Evolutionary conservation across 805 yeast genomes (phyloP), one percentile per base, ranked within the genome.

Genomic region (Saturnispora quitensis): DNA sequence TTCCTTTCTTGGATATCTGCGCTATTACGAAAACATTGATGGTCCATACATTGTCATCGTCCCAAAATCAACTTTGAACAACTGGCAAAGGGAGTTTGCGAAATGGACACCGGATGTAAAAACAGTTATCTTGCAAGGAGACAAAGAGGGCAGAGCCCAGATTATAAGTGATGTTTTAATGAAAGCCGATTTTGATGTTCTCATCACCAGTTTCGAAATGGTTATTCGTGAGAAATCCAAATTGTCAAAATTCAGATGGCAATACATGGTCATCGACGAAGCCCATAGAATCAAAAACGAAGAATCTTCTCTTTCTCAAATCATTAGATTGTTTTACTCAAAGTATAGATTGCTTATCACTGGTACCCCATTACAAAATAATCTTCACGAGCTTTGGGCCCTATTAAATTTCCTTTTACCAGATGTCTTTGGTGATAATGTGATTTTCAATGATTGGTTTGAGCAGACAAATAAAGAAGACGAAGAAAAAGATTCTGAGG

Each of bases 221-320:
- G 86, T 86, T 27, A 85, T 86, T 50, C 76, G 80, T 59, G 93
- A 86, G 63, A 86, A 86, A 62, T 68, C 89, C 0, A 68, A 80
- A 1, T 76, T 86, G 60, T 75, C 67, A 53, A 86, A 84, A 62
- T 77, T 86, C 58, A 75, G 74, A 53, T 86, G 93, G 91, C 80
- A 82, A 61, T 86, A 86, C 62, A 81, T 86, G 47, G 73, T 85
- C 20, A 82, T 86, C 55, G 95, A 86, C 66, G 95, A 86, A 67
- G 93, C 91, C 3, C 95, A 86, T 64, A 73, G 93, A 69, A 81
- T 86, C 57, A 86, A 86, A 60, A 86, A 86, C 63, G 93, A 86
- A 60, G 86, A 82, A 60, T 77, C 84, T 2, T 67, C 82, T 64
- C 67, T 85, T 45, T 82, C 89, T 0, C 91, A 85, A 61, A 86